Evolutionary conservation across 148 eudicot species (phyloP).

Genomic region (Agrostemma githago): DNA sequence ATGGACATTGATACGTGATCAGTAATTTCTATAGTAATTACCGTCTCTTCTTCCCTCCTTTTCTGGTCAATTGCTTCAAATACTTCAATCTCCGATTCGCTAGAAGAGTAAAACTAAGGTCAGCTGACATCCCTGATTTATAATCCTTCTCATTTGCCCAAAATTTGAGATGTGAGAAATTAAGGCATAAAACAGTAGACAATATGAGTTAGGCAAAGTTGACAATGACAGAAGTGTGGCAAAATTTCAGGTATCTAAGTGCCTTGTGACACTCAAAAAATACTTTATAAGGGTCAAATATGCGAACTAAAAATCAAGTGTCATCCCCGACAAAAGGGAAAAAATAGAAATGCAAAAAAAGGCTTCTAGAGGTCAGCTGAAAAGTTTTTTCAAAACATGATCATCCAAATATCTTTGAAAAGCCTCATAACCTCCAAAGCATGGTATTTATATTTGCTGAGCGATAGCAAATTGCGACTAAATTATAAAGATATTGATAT

Average conservation of each 20-base stretch:
- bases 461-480: too few relatives aligned
- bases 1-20: background rate
- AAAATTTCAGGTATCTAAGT: background rate
- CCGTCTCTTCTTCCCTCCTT: conserved; percentile 87
- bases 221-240: background rate
- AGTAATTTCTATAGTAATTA: conserved; percentile 25
- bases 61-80: conserved; percentile 83
- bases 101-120: conserved; percentile 26
- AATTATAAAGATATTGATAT: too few relatives aligned
- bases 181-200: background rate
- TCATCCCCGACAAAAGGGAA: background rate
- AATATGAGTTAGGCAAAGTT: background rate
- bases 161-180: background rate
- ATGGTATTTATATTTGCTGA: too few relatives aligned
- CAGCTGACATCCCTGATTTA: background rate
- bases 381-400: background rate
- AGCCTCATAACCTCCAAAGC: background rate
- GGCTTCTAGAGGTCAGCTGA: background rate
- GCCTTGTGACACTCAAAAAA: background rate
- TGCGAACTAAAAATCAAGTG: background rate
- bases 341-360: background rate
- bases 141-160: background rate
- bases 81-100: conserved; percentile 86
- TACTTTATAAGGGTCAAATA: background rate
- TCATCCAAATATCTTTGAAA: background rate